Base-by-base conservation (phyloP, 2,329 filamentous ascomycete genomes). In the Pyrenophora teres region DNA sequence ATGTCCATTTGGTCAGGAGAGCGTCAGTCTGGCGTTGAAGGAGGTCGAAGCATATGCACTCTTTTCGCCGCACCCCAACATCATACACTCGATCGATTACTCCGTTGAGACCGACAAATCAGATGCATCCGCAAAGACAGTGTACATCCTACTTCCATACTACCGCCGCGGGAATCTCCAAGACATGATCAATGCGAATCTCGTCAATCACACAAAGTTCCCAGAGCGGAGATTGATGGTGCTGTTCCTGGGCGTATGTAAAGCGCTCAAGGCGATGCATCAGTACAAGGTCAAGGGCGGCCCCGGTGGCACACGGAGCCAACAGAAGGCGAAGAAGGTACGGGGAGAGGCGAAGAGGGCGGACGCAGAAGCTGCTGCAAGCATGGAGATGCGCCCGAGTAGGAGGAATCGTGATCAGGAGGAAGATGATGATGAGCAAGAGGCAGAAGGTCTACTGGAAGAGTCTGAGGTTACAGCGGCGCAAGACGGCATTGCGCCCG, bases 161-260 rank as follows among this genome's bases (percentile, higher is more conserved):
- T 99, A 97, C 78, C 83, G 92, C 65, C 83, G 93, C 60, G 94
- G 94, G 12, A 99, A 99, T 74, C 82, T 99, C 32, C 94, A 99
- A 77, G 94, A 99, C 76, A 88, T 95, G 71, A 97, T 99, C 80
- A 99, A 99, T 75, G 93, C 94, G 59, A 99, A 99, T 76, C 80
- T 97, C 47, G 93, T 99, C 74, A 97, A 97, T 75, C 91, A 96
- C 72, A 90, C 89, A 32, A 83, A 82, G 44, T 97, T 99, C 67
- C 92, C 93, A 0, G 93, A 97, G 78, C 84, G 87, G 71, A 83
- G 87, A 65, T 80, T 99, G 56, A 93, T 97, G 92, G 80, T 87
- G 52, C 76, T 99, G 53, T 97, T 99, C 73, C 78, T 97, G 36
- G 94, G 94, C 13, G 92, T 99, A 2, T 97, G 93, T 73, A 86